A percentile compares a stretch with the other conserved stretches of the same genome.
Evolutionary conservation across 192 early-diverging fungal species (phyloP).

Genomic region (Coemansia sp.): DNA sequence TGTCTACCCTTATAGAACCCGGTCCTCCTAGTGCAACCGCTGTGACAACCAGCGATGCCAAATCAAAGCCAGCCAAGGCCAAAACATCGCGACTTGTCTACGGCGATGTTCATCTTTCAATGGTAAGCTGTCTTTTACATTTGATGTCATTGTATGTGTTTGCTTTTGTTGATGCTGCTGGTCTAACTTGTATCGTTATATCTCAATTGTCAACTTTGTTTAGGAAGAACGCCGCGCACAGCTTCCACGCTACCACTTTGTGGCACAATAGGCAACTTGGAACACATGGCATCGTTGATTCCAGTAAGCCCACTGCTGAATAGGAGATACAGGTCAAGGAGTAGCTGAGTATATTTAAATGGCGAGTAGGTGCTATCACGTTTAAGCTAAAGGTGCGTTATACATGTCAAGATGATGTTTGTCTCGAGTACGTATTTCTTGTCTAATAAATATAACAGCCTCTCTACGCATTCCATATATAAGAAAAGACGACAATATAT

Average conservation of each 20-base stretch:
- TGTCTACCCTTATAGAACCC: slow-evolving; percentile 5
- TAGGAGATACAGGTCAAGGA: neutral
- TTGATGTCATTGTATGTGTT: neutral
- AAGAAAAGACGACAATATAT: neutral
- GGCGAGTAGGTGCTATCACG: no score
- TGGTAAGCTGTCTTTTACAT: slow-evolving; percentile 37
- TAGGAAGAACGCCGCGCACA: slow-evolving; percentile 51
- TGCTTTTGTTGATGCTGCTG: neutral
- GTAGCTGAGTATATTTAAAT: slow-evolving; percentile 1
- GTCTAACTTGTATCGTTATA: neutral
- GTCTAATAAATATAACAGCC: neutral
- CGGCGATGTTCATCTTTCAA: slow-evolving; percentile 29
- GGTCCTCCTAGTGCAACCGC: neutral
- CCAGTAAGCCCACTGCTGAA: neutral
- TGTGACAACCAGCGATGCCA: slow-evolving; percentile 11
- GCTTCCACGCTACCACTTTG: slow-evolving; percentile 31
- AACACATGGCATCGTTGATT: neutral
- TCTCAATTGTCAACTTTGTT: neutral
- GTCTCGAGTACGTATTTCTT: neutral
- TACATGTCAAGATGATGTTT: neutral
- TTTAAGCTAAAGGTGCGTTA: no score
- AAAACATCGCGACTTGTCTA: slow-evolving; percentile 42
- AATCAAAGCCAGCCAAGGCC: slow-evolving; percentile 16
- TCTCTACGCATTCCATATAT: no score
- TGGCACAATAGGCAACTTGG: neutral